phyloP scores from a whole-genome alignment of 371 early-diverging fungal genomes.

The Mortierella polycephala region DNA sequence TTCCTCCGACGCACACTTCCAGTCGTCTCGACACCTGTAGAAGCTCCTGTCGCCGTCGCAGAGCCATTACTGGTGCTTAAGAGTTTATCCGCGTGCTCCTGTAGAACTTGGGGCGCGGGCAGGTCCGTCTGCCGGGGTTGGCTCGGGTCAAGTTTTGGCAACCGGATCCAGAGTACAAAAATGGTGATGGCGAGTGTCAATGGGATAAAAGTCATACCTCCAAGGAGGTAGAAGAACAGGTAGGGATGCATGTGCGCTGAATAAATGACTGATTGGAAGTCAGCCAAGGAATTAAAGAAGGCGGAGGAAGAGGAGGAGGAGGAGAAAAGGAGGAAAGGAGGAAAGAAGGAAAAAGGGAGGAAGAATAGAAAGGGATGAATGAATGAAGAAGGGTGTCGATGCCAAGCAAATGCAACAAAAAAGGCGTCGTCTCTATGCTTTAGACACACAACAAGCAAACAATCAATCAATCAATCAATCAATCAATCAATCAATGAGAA shows the following conservation, averaged over 20 bases:
- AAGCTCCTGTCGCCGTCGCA: not conserved
- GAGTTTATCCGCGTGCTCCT: constrained; percentile 10
- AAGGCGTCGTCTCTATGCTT: no score
- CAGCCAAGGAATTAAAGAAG: not conserved
- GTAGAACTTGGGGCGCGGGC: constrained; percentile 19
- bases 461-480: no score
- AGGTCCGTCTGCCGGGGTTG: constrained; percentile 41
- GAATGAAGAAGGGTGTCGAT: not conserved
- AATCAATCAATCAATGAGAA: no score
- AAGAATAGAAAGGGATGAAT: not conserved
- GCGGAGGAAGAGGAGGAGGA: not conserved
- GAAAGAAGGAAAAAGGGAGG: not conserved
- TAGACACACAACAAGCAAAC: no score
- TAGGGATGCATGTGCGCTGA: constrained; percentile 37
- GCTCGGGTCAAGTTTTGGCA: constrained; percentile 31
- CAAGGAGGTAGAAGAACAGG: constrained; percentile 48
- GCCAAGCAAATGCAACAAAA: not conserved
- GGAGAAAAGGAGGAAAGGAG: not conserved
- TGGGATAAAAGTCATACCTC: constrained; percentile 52
- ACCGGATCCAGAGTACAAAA: constrained; percentile 33
- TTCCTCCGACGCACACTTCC: constrained; percentile 12
- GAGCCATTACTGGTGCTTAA: not conserved
- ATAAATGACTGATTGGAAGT: no score
- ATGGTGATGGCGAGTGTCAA: constrained; percentile 21
- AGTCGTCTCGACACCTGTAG: not conserved